A percentile compares a stretch with the other conserved stretches of the same genome.
These are phyloP conservation scores for Venturia nashicola DNA, from an alignment of 2,329 filamentous ascomycete genomes.

Conservation along the genomic window DNA sequence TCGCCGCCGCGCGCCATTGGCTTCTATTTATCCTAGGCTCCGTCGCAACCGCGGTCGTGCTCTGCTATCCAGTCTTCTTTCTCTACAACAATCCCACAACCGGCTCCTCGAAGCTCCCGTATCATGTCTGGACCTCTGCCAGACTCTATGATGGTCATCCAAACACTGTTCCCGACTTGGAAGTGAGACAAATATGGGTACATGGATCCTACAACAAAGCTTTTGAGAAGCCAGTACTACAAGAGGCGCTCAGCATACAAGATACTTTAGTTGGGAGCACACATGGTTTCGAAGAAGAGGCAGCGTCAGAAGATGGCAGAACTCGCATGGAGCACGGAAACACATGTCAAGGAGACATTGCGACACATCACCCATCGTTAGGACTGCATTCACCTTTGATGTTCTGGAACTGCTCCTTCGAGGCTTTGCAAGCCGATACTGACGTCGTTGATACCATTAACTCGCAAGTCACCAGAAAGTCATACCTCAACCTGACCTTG, in stretches of 20 bases:
- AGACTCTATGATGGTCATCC: slow-evolving; percentile 45
- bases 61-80: slow-evolving; percentile 65
- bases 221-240: slow-evolving; percentile 51
- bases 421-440: slow-evolving; percentile 45
- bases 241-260: slow-evolving; percentile 57
- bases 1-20: slow-evolving; percentile 59
- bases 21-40: slow-evolving; percentile 62
- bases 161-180: slow-evolving; percentile 51
- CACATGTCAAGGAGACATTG: background rate
- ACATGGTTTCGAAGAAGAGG: background rate
- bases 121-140: slow-evolving; percentile 71
- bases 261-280: slow-evolving; percentile 44
- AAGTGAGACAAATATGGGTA: slow-evolving; percentile 72
- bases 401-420: slow-evolving; percentile 61
- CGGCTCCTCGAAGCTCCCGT: slow-evolving; percentile 58
- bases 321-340: background rate
- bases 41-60: slow-evolving; percentile 55
- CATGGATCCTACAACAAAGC: slow-evolving; percentile 73
- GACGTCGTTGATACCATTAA: slow-evolving; percentile 62
- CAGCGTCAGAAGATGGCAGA: background rate
- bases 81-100: slow-evolving; percentile 62
- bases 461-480: slow-evolving; percentile 45
- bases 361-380: slow-evolving; percentile 35
- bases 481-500: slow-evolving; percentile 60
- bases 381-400: slow-evolving; percentile 73